Percentiles rank a stretch among this genome's conserved stretches.
Conservation (phyloP, 75 land plant genomes). For the Sequoiadendron giganteum region DNA sequence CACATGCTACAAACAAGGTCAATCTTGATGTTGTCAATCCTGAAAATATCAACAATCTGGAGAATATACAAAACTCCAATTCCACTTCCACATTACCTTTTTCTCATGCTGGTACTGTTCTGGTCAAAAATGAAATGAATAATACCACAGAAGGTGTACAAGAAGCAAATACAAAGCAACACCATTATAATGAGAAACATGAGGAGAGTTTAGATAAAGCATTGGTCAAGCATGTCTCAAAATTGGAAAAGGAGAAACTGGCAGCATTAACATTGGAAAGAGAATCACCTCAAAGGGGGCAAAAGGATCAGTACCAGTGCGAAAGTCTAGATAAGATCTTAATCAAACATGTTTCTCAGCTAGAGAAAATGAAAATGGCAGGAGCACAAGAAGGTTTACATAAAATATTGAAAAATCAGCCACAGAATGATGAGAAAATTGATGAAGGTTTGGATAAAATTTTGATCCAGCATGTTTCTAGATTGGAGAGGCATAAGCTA, state of each 20-base stretch:
- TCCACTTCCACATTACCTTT: neutral
- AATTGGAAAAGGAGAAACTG: slow-evolving; percentile 47
- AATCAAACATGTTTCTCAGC: slow-evolving; percentile 28
- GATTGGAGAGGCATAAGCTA: slow-evolving; percentile 45
- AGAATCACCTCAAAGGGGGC: neutral
- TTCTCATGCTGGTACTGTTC: neutral
- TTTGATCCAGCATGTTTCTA: slow-evolving; percentile 66
- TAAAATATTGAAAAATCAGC: neutral
- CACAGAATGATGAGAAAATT: neutral
- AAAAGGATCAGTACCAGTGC: neutral
- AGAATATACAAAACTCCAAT: neutral
- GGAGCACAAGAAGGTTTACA: slow-evolving; percentile 7
- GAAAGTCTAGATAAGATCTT: slow-evolving; percentile 20
- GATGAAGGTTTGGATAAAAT: slow-evolving; percentile 18
- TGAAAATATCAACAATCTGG: neutral
- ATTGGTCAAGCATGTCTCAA: slow-evolving; percentile 35
- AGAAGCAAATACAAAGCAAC: neutral
- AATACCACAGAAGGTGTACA: neutral
- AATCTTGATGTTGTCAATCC: neutral
- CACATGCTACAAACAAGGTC: neutral
- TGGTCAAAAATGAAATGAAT: neutral
- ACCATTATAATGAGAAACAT: neutral
- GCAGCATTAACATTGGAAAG: slow-evolving; percentile 25
- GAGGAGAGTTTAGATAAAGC: slow-evolving; percentile 23
- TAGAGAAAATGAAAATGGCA: neutral